These are phyloP conservation scores for Rhodotorula paludigena DNA, from an alignment of 768 basidiomycete genomes.

Conservation along the genomic window DNA sequence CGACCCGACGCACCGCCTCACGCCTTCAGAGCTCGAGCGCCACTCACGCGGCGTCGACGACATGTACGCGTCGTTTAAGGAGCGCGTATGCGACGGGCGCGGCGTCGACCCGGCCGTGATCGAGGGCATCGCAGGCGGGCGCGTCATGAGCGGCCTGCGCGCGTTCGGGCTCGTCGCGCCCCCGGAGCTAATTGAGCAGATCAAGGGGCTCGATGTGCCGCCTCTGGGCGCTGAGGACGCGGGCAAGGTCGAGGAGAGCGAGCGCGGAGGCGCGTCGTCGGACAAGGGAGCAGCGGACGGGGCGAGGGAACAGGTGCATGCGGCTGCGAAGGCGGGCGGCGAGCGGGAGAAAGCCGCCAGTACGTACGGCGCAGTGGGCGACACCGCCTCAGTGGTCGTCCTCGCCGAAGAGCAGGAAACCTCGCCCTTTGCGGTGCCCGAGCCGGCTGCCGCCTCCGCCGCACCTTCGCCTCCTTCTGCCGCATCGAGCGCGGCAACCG, in stretches of 20 bases:
- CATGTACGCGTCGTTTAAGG: constrained; percentile 43
- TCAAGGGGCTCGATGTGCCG: constrained; percentile 21
- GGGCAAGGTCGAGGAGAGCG: neutral
- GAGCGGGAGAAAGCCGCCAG: neutral
- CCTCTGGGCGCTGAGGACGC: neutral
- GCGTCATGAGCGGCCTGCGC: constrained; percentile 39
- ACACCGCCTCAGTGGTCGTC: neutral
- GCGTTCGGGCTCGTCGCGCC: constrained; percentile 40
- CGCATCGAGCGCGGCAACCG: neutral
- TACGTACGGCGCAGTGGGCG: neutral
- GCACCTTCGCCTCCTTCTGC: neutral
- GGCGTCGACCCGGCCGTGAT: constrained; percentile 38
- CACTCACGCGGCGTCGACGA: constrained; percentile 38
- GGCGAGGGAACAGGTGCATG: neutral
- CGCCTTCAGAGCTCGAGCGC: constrained; percentile 26
- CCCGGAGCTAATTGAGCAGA: constrained; percentile 15
- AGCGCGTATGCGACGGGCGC: constrained; percentile 37
- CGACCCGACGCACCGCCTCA: constrained; percentile 33
- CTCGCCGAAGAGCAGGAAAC: constrained; percentile 28
- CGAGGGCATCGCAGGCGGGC: constrained; percentile 41
- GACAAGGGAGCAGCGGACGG: constrained; percentile 8
- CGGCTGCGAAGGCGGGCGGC: neutral
- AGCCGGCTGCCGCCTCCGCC: too few relatives aligned
- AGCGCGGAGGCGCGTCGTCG: neutral
- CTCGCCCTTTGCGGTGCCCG: constrained; percentile 23